Evolutionary conservation across 2,329 filamentous ascomycete genomes (phyloP).

Genomic region (Orbilia javanica): DNA sequence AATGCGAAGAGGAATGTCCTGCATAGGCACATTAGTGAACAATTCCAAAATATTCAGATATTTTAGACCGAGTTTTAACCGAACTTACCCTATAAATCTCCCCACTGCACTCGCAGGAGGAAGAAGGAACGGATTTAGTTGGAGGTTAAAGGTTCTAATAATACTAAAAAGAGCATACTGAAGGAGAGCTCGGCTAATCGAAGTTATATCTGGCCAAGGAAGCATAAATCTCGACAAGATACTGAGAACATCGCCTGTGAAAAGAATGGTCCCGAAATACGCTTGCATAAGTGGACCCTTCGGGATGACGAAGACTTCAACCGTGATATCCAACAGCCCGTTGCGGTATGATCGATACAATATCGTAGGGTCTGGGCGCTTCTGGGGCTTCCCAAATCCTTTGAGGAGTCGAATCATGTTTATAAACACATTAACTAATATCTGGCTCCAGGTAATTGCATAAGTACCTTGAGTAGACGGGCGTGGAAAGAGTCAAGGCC

Average conservation of each 20-base stretch:
- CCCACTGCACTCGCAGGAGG: too few relatives aligned
- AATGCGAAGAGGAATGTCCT: constrained; percentile 16
- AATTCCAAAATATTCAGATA: background rate
- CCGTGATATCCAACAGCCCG: background rate
- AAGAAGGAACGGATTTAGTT: background rate
- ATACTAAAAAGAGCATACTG: background rate
- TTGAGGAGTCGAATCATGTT: background rate
- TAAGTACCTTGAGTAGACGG: too few relatives aligned
- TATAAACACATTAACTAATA: too few relatives aligned
- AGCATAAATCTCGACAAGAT: background rate
- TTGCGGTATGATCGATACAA: constrained; percentile 11
- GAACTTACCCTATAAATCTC: background rate
- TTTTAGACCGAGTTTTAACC: background rate
- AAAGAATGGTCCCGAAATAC: background rate
- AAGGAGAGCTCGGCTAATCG: background rate
- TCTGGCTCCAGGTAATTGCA: too few relatives aligned
- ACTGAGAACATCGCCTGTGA: background rate
- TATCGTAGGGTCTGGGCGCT: background rate
- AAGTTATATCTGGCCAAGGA: background rate
- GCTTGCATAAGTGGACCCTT: constrained; percentile 14
- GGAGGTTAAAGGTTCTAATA: background rate
- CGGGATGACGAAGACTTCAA: constrained; percentile 22
- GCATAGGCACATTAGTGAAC: background rate
- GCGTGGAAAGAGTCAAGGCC: too few relatives aligned
- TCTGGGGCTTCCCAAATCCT: background rate